These are phyloP conservation scores for Globisporangium paroecandrum DNA, from an alignment of 352 stramenopile species.

Conservation along the genomic window DNA sequence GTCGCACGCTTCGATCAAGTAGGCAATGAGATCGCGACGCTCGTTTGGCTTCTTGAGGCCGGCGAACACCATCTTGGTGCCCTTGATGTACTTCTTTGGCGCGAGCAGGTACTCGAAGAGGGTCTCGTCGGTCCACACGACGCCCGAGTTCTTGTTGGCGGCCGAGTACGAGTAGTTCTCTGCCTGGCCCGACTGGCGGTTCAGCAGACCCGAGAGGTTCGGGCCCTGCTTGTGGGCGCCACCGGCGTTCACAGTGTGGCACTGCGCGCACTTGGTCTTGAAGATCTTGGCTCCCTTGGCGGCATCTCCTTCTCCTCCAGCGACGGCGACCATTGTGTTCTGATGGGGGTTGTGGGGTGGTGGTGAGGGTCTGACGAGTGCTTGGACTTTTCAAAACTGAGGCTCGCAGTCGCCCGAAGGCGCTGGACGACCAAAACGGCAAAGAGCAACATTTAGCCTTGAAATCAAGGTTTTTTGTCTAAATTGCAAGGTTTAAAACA, in stretches of 20 bases:
- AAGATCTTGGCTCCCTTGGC: constrained; percentile 94
- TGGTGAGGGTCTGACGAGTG: constrained; percentile 15
- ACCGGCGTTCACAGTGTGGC: constrained; percentile 88
- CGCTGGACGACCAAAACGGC: too few species aligned
- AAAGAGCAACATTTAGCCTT: neutral
- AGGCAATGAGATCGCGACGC: constrained; percentile 97
- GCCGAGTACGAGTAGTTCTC: constrained; percentile 98
- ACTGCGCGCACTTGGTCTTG: constrained; percentile 97
- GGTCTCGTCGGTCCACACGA: constrained; percentile 96
- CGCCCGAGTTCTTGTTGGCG: constrained; percentile 98
- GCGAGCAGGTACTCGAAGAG: constrained; percentile 99
- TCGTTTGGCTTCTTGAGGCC: constrained; percentile 98
- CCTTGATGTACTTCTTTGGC: constrained; percentile 99
- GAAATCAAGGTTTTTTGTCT: neutral
- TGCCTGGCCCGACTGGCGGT: constrained; percentile 94
- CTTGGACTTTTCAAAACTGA: constrained; percentile 53
- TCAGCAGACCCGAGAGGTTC: constrained; percentile 97
- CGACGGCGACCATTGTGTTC: constrained; percentile 19
- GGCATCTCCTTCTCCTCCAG: constrained; percentile 59
- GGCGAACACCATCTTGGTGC: constrained; percentile 99
- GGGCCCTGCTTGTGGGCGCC: constrained; percentile 98
- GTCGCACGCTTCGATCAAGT: constrained; percentile 90
- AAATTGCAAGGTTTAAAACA: neutral
- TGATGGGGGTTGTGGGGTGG: neutral
- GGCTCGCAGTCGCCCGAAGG: neutral